Base-by-base conservation (phyloP, 306 rosid species). In the Rosa persica region DNA sequence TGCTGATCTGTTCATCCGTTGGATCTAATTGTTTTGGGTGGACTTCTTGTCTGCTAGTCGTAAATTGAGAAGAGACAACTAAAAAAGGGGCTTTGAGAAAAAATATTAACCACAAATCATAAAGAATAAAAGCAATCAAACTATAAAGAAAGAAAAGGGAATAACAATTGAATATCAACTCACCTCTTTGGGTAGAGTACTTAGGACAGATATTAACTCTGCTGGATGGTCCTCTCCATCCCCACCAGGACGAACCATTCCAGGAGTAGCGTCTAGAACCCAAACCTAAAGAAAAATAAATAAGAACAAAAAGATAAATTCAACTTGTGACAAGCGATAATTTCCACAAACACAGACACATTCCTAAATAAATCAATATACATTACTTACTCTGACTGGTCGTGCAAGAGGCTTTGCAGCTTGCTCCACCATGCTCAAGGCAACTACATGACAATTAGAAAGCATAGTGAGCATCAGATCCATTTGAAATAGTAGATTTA, bases 331-430 rank as follows among this genome's bases (percentile, higher is more conserved):
- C 23, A 67, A 49, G 68, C 27, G 43, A 38, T 20, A 60, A 61
- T 0, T 11, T 30, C 36, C 8, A 13, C 68, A 44, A 10, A 5
- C 4, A 55, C 12, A 40, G n/a, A 25, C 40, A 44, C 23, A 38
- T 60, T 69, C 61, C 0, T 16, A 2, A 5, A 67, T 44, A 58
- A 38, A 47, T 55, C 74, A 44, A n/a, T 61, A 27, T 57, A 47
- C 11, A 52, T 3, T 36, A 51, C 40, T 84, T 89, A 92, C 97
- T 81, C 73, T 89, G 78, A 95, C 98, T 74, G 98, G 98, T 64
- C 96, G 93, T 39, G 97, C 96, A 80, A 95, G 96, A 83, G 98
- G 98, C 77, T 95, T 95, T 75, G 97, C 97, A 80, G 98, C 98
- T 88, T 95, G 98, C 82, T 95, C 97, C 78, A 87, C 98, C 98